Base-by-base conservation (phyloP, 2,329 filamentous ascomycete species). In the Ophiostoma sp. region DNA sequence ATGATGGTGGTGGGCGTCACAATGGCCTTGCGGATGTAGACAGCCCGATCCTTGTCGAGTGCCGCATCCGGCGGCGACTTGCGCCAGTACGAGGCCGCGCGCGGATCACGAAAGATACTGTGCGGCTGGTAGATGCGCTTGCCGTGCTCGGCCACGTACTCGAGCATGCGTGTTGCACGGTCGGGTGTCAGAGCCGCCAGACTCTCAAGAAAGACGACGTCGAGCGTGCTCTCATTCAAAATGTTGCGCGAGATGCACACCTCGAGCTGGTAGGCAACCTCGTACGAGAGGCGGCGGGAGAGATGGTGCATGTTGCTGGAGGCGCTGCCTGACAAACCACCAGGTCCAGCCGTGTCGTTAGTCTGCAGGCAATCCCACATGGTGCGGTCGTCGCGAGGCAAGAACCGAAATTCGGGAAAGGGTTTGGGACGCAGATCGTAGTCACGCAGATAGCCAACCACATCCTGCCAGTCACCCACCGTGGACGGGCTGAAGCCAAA, bases 231-330 rank as follows among this genome's bases (percentile, higher is more conserved):
- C 80, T 98, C 95, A 71, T 91, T 91, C 15, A 99, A 83, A 31
- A 90, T 85, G 0, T 91, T 90, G 36, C 92, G 89, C 0, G 95
- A 97, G n/a, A 98, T 86, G 79, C 95, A 98, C 0, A 94, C 95
- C 80, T 99, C 95, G 0, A 99, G 87, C 80, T 97, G 94, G 79
- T 98, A 99, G 19, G 93, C 88, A 1, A 97, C 88, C 0, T 89
- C 83, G 75, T 94, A 98, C 0, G 88, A 83, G 3, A 95, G 84
- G 72, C 59, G 69, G 12, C 74, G 74, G 1, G 76, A 76, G 0
- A 77, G 74, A 17, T 72, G 74, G 45, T 75, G 74, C 1, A 72
- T 61, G 63, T 74, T 75, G 61, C 69, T 76, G 9, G 55, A 28
- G 22, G 68, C 36, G 33, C 25, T 22, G 17, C 19, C 8, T 1